Base-by-base conservation (phyloP, 2,329 filamentous ascomycete species). In the Pseudogymnoascus sp. region DNA sequence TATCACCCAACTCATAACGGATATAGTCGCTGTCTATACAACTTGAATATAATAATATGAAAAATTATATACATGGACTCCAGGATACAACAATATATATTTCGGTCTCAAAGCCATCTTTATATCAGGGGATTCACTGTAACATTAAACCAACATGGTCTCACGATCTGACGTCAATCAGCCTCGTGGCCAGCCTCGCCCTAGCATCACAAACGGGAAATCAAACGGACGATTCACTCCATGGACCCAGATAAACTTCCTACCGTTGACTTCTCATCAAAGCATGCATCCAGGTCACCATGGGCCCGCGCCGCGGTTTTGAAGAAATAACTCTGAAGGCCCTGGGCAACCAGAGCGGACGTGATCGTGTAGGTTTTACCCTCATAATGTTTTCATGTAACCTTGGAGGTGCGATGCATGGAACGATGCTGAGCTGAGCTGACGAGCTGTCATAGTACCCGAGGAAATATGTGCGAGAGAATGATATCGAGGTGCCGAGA, bases 301-400 rank as follows among this genome's bases (percentile, higher is more conserved):
- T 30, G 43, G 18, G 37, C 47, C 58, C 28, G 58, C n/a, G 37
- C 20, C 38, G 58, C 37, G 37, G 37, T 14, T 65, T 64, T 38
- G 58, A 65, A 30, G 63, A 64, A 28, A 57, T 66, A 11, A 38
- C 63, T 30, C 60, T 67, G 39, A 61, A 60, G 20, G 53, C 63
- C n/a, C 63, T 67, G 25, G 33, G 50, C n/a, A 36, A n/a, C 22
- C 63, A 67, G 63, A 30, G 20, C 28, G 41, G 60, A 12, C 41
- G 39, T 3, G 57, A 59, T 14, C 62, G 62, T 37, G 63, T 63
- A 57, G 43, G 63, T 60, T 61, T 61, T 11, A 35, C 36, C n/a
- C 22, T 43, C 39, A 18, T 28, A 37, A 41, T 43, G 3, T 33
- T 22, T 43, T 12, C 18, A 43, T 28, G 37, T 60, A 47, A 60